Evolutionary conservation across 1,139 yeast species (phyloP).

Genomic region (Kluyveromyces sp.): DNA sequence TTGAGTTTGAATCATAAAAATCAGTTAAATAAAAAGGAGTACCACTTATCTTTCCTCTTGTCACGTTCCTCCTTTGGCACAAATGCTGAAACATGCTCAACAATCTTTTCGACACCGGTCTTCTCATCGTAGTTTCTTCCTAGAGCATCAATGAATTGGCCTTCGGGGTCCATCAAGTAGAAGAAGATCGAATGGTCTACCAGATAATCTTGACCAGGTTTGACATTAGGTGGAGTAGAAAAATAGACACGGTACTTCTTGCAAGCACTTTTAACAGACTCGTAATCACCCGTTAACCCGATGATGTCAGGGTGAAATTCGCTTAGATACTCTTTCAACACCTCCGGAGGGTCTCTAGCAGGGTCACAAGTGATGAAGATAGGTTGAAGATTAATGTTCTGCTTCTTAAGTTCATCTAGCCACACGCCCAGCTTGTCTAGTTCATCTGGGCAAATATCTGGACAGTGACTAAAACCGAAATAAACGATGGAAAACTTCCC

Average conservation of each 20-base stretch:
- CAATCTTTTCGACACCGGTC: constrained; percentile 73
- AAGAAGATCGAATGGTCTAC: constrained; percentile 97
- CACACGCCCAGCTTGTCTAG: constrained; percentile 82
- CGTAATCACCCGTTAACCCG: constrained; percentile 89
- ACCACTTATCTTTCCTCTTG: constrained; percentile 47
- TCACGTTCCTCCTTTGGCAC: constrained; percentile 61
- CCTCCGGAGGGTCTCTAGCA: constrained; percentile 82
- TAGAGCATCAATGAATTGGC: constrained; percentile 85
- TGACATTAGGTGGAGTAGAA: constrained; percentile 88
- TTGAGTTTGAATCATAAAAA: too few species aligned
- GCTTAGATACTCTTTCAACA: constrained; percentile 63
- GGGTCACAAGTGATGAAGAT: constrained; percentile 95
- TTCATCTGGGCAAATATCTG: constrained; percentile 97
- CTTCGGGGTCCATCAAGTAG: constrained; percentile 95
- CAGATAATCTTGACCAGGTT: constrained; percentile 91
- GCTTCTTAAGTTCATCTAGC: constrained; percentile 53
- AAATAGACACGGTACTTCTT: constrained; percentile 88
- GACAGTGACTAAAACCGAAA: constrained; percentile 95
- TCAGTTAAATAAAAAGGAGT: constrained; percentile 41
- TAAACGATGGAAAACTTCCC: constrained; percentile 77
- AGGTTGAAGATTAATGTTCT: constrained; percentile 64
- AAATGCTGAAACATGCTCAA: constrained; percentile 70
- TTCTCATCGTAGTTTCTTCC: constrained; percentile 83
- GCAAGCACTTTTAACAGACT: constrained; percentile 74
- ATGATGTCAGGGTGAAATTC: constrained; percentile 86